Evolutionary conservation across 768 basidiomycete species (phyloP).

Genomic region (Kwoniella sp.): DNA sequence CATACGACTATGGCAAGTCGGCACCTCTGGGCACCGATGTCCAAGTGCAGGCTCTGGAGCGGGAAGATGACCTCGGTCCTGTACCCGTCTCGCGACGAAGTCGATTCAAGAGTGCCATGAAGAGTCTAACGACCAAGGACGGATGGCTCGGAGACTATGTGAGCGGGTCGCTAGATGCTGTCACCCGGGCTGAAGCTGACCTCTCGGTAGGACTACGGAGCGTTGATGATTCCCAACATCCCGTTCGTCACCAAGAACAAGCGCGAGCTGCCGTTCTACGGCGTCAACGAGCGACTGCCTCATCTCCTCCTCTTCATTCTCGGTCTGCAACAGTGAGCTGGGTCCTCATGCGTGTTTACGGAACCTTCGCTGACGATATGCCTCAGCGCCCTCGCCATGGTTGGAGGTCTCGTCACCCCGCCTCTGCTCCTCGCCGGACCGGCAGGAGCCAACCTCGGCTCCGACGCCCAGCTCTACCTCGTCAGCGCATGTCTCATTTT

Average conservation of each 20-base stretch:
- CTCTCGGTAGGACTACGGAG: constrained; percentile 16
- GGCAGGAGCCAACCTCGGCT: constrained; percentile 26
- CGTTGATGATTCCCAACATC: constrained; percentile 28
- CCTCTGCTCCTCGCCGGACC: constrained; percentile 23
- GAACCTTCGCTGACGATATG: background rate
- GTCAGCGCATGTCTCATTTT: constrained; percentile 28
- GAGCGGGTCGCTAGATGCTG: background rate
- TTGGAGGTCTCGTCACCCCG: constrained; percentile 24
- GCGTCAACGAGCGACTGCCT: constrained; percentile 23
- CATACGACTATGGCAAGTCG: constrained; percentile 4
- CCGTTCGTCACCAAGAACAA: constrained; percentile 18
- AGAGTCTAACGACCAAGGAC: constrained; percentile 15
- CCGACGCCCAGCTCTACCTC: constrained; percentile 23
- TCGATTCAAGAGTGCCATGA: constrained; percentile 9
- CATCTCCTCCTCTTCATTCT: constrained; percentile 25
- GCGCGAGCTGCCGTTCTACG: constrained; percentile 28
- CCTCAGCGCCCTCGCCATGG: constrained; percentile 28
- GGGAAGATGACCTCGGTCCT: constrained; percentile 12
- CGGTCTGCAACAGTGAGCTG: constrained; percentile 25
- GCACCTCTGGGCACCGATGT: background rate
- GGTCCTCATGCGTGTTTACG: too few species aligned
- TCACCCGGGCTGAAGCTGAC: background rate
- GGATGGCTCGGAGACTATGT: constrained; percentile 30
- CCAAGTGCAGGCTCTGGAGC: constrained; percentile 10
- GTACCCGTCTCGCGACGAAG: constrained; percentile 9